These are phyloP conservation scores for Elsinoe australis DNA, from an alignment of 2,329 filamentous ascomycete genomes.

Conservation along the genomic window DNA sequence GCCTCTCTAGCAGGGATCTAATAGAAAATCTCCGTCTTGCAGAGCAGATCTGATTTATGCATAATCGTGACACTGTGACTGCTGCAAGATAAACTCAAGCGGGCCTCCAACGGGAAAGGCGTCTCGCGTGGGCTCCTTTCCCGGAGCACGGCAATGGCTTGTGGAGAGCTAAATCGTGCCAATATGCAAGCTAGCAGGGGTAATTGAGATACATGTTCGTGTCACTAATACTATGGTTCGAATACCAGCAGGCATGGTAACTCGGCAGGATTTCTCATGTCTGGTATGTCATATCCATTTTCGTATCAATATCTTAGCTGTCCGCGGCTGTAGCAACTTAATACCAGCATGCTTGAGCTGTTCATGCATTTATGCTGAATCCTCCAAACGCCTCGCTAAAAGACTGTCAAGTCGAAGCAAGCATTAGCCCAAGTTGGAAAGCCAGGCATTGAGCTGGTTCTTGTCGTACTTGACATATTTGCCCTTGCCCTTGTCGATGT, in stretches of 20 bases:
- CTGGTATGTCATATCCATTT: no score
- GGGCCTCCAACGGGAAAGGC: conserved; percentile 8
- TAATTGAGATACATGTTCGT: no score
- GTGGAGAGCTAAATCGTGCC: no score
- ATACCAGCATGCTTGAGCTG: no score
- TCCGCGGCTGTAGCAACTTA: no score
- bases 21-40: no score
- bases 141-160: not conserved
- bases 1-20: not conserved
- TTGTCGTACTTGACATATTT: conserved; percentile 99
- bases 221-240: no score
- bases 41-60: not conserved
- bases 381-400: conserved; percentile 17
- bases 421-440: conserved; percentile 29
- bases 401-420: not conserved
- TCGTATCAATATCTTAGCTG: no score
- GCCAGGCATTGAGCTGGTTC: conserved; percentile 58
- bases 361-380: no score
- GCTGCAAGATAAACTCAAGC: not conserved
- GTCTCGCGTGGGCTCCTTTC: not conserved
- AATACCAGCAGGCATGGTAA: conserved; percentile 1
- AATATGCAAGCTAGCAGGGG: conserved; percentile 4
- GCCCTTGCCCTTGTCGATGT: conserved; percentile 93
- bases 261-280: not conserved
- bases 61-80: conserved; percentile 3